These are phyloP conservation scores for Acacia melanoxylon DNA, from an alignment of 306 rosid genomes.

Conservation along the genomic window DNA sequence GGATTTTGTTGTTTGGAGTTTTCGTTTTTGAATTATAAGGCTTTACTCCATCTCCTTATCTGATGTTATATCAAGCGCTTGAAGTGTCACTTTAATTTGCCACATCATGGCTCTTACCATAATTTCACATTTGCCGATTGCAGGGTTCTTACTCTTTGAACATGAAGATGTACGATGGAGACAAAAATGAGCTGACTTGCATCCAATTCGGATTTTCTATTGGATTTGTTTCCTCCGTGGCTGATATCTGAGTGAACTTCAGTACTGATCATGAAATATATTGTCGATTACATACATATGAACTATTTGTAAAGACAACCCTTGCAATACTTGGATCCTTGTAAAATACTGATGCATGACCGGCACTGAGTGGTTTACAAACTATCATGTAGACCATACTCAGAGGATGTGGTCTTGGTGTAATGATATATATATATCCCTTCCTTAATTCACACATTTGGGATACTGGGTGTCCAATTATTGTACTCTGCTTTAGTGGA, in stretches of 20 bases:
- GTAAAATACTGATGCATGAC: neutral
- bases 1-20: neutral
- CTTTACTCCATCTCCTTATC: neutral
- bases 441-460: neutral
- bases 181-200: slow-evolving; percentile 62
- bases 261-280: slow-evolving; percentile 15
- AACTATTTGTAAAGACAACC: slow-evolving; percentile 26
- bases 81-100: slow-evolving; percentile 9
- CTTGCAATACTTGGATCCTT: slow-evolving; percentile 12
- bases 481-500: neutral
- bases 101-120: slow-evolving; percentile 29
- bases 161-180: slow-evolving; percentile 68
- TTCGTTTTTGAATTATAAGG: neutral
- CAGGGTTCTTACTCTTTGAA: slow-evolving; percentile 78
- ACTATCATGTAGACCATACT: neutral
- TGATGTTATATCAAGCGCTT: neutral
- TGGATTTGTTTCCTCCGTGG: slow-evolving; percentile 66
- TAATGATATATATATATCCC: no score
- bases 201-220: slow-evolving; percentile 63
- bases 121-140: slow-evolving; percentile 19
- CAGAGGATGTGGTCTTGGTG: neutral
- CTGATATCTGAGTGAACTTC: slow-evolving; percentile 51
- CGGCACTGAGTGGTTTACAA: neutral
- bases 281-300: slow-evolving; percentile 15
- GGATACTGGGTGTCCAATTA: neutral